Evolutionary conservation across 1,284 basidiomycete species (phyloP).

Genomic region (Puccinia horiana): DNA sequence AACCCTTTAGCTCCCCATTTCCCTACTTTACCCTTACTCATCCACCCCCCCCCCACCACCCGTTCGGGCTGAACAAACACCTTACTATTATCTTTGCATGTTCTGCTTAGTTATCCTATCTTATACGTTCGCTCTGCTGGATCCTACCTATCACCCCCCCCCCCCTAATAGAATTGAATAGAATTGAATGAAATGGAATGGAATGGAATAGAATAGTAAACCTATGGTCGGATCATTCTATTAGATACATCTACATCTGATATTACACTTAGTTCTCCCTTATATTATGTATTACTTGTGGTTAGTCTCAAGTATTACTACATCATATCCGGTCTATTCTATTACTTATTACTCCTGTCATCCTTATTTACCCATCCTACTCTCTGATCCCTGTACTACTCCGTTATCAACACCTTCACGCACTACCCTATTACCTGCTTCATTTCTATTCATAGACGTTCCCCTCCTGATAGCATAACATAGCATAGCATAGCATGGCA

Average conservation of each 20-base stretch:
- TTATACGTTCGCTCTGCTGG: not conserved
- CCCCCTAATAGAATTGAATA: not conserved
- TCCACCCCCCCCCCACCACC: too few species aligned
- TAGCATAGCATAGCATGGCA: not conserved
- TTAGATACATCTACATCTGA: too few species aligned
- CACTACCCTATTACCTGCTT: slow-evolving; percentile 11
- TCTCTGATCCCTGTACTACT: not conserved
- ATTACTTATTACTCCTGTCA: not conserved
- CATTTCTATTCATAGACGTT: not conserved
- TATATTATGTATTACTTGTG: too few species aligned
- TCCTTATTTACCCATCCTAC: not conserved
- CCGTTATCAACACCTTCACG: slow-evolving; percentile 4
- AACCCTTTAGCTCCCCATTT: too few species aligned
- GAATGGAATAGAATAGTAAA: not conserved
- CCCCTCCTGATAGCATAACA: not conserved
- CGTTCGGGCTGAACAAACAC: not conserved
- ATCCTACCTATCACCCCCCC: too few species aligned
- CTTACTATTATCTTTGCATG: slow-evolving; percentile 8
- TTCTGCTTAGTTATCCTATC: slow-evolving; percentile 14
- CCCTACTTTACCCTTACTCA: too few species aligned
- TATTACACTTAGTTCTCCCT: too few species aligned
- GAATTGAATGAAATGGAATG: not conserved
- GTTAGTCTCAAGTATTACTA: not conserved
- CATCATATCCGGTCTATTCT: not conserved
- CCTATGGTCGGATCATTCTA: too few species aligned